These are phyloP conservation scores for Sphagnum magellanicum DNA, from an alignment of 228 moss, liverwort and hornwort genomes.

Conservation along the genomic window DNA sequence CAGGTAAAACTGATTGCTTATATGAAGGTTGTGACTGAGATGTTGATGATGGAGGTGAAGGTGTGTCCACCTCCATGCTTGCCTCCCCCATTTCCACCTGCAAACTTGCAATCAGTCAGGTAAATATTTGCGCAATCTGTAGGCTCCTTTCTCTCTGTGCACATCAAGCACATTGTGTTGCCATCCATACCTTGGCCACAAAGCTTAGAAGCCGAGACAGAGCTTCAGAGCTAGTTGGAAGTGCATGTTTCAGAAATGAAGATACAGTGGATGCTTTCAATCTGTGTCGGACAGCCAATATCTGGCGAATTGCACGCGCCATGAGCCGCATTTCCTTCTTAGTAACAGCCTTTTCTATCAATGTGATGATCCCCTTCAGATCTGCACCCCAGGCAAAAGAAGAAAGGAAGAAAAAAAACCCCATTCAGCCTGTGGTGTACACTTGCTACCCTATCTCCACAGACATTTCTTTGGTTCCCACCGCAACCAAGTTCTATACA, in stretches of 20 bases:
- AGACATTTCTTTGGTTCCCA: not conserved
- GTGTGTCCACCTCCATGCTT: constrained; percentile 72
- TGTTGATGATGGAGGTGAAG: constrained; percentile 17
- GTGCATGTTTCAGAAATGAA: constrained; percentile 61
- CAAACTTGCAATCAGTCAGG: not conserved
- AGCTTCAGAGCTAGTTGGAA: constrained; percentile 69
- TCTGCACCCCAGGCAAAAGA: constrained; percentile 6
- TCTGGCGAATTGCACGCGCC: constrained; percentile 80
- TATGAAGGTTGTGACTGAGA: constrained; percentile 39
- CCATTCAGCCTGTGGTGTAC: not conserved
- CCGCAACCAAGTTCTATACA: not conserved
- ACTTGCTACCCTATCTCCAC: not conserved
- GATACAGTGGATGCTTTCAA: constrained; percentile 53
- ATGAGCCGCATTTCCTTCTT: constrained; percentile 90
- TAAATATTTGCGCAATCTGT: too few species aligned
- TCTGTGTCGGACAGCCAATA: constrained; percentile 64
- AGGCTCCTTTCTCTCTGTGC: too few species aligned
- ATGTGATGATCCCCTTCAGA: constrained; percentile 61
- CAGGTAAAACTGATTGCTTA: constrained; percentile 67
- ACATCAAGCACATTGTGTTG: too few species aligned
- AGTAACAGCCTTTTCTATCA: constrained; percentile 79
- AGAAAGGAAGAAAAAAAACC: not conserved
- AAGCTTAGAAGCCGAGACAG: constrained; percentile 41
- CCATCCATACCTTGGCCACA: constrained; percentile 5
- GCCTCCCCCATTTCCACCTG: constrained; percentile 45